These are phyloP conservation scores for Trichoderma atroviride DNA, from an alignment of 2,329 filamentous ascomycete genomes.

Conservation along the genomic window DNA sequence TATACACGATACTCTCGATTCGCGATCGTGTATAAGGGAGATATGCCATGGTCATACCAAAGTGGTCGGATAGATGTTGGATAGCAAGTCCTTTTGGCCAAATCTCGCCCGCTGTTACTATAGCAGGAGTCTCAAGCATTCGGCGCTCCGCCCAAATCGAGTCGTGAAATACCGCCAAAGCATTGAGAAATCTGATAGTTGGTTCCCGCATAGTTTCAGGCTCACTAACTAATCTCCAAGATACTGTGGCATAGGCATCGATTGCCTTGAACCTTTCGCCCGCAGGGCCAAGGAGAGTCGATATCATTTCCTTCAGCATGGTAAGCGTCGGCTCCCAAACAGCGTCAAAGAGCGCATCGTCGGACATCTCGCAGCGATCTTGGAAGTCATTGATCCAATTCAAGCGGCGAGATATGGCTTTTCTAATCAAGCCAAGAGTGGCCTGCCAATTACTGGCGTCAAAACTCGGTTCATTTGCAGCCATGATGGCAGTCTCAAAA, in stretches of 20 bases:
- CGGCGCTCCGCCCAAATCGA: slow-evolving; percentile 8
- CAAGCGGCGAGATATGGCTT: neutral
- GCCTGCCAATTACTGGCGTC: neutral
- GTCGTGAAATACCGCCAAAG: neutral
- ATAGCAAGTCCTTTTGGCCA: slow-evolving; percentile 21
- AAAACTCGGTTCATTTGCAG: slow-evolving; percentile 16
- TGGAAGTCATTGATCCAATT: slow-evolving; percentile 5
- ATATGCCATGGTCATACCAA: neutral
- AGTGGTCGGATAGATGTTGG: neutral
- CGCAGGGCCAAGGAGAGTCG: neutral
- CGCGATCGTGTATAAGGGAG: slow-evolving; percentile 7
- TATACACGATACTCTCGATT: slow-evolving; percentile 5
- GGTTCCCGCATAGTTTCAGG: neutral
- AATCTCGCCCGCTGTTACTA: slow-evolving; percentile 5
- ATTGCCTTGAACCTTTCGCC: neutral
- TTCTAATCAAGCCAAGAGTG: neutral
- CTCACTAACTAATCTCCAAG: neutral
- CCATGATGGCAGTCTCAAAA: slow-evolving; percentile 10
- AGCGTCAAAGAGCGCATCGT: slow-evolving; percentile 8
- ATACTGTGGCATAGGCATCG: neutral
- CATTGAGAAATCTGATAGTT: slow-evolving; percentile 14
- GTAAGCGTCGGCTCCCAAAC: slow-evolving; percentile 16
- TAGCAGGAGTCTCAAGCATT: neutral
- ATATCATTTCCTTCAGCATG: slow-evolving; percentile 14
- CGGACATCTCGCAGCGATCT: neutral